phyloP scores from a whole-genome alignment of 192 early-diverging fungal species.

The Haplosporangium gracile region DNA sequence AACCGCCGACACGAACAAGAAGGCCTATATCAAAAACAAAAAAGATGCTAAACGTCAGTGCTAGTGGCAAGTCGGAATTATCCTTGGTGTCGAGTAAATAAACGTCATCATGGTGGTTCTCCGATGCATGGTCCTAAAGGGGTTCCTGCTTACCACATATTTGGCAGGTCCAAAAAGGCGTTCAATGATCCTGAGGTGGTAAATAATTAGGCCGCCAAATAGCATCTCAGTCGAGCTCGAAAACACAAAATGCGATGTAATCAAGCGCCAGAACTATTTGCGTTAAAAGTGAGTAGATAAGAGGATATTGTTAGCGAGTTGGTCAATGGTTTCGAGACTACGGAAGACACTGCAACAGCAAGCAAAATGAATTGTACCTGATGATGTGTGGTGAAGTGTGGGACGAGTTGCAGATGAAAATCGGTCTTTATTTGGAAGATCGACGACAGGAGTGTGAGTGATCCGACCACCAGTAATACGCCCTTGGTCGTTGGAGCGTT shows the following conservation, averaged over 20 bases:
- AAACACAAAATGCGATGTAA: slow-evolving; percentile 68
- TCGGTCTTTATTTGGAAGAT: slow-evolving; percentile 66
- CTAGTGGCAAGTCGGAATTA: neutral
- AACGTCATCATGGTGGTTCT: neutral
- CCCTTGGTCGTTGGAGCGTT: slow-evolving; percentile 75
- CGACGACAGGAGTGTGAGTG: slow-evolving; percentile 61
- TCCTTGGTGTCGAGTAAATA: neutral
- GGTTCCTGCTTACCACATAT: slow-evolving; percentile 63
- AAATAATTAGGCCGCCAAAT: slow-evolving; percentile 71
- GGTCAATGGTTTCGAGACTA: neutral
- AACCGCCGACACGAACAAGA: slow-evolving; percentile 62
- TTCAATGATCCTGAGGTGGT: slow-evolving; percentile 71
- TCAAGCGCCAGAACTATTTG: slow-evolving; percentile 71
- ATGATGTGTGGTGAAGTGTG: slow-evolving; percentile 70
- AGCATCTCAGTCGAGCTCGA: slow-evolving; percentile 69
- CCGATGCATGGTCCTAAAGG: neutral
- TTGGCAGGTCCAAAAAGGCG: slow-evolving; percentile 73
- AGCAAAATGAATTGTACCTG: slow-evolving; percentile 57
- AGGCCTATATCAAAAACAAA: slow-evolving; percentile 49
- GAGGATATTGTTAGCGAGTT: neutral
- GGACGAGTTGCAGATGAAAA: slow-evolving; percentile 68
- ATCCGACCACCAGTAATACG: slow-evolving; percentile 62
- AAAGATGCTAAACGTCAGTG: neutral
- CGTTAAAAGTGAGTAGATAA: neutral
- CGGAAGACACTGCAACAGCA: neutral